Percentiles rank a stretch among this genome's conserved stretches.
phyloP scores from a whole-genome alignment of 768 basidiomycete genomes.

The Rhizopogon vulgaris region DNA sequence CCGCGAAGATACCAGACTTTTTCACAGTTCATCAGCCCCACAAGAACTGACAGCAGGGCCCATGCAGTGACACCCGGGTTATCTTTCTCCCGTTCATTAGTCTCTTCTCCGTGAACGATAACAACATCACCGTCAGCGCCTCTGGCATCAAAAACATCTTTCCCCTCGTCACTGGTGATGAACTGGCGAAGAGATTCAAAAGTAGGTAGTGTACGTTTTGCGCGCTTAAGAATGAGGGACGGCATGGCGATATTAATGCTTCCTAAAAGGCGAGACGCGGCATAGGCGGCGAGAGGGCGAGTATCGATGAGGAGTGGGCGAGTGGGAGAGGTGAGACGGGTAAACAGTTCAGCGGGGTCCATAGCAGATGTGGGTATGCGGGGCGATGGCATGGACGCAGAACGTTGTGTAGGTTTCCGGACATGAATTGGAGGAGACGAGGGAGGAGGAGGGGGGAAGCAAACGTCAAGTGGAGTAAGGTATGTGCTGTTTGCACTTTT shows the following conservation, averaged over 20 bases:
- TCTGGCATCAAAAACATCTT: constrained; percentile 45
- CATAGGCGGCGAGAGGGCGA: constrained; percentile 61
- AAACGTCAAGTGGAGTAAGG: constrained; percentile 44
- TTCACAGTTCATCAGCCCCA: constrained; percentile 50
- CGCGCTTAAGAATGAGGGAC: constrained; percentile 84
- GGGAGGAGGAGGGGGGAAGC: constrained; percentile 22
- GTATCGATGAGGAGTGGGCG: constrained; percentile 80
- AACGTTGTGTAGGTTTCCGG: constrained; percentile 5
- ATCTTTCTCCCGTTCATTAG: constrained; percentile 58
- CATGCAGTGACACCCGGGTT: constrained; percentile 57
- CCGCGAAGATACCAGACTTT: constrained; percentile 66
- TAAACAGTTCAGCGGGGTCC: constrained; percentile 40
- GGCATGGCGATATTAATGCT: constrained; percentile 87
- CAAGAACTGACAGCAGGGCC: constrained; percentile 61
- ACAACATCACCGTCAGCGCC: constrained; percentile 64
- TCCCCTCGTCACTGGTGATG: constrained; percentile 74
- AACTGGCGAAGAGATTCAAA: constrained; percentile 72
- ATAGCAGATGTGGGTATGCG: constrained; percentile 30
- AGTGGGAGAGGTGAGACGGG: constrained; percentile 39
- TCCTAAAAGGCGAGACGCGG: constrained; percentile 55
- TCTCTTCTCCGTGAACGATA: constrained; percentile 73
- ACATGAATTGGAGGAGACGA: constrained; percentile 13
- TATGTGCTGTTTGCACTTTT: constrained; percentile 45
- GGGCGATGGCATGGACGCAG: constrained; percentile 11
- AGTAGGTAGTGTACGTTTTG: constrained; percentile 48